Conservation (phyloP, 1,284 basidiomycete genomes). For the Sanghuangporus sanghuang region DNA sequence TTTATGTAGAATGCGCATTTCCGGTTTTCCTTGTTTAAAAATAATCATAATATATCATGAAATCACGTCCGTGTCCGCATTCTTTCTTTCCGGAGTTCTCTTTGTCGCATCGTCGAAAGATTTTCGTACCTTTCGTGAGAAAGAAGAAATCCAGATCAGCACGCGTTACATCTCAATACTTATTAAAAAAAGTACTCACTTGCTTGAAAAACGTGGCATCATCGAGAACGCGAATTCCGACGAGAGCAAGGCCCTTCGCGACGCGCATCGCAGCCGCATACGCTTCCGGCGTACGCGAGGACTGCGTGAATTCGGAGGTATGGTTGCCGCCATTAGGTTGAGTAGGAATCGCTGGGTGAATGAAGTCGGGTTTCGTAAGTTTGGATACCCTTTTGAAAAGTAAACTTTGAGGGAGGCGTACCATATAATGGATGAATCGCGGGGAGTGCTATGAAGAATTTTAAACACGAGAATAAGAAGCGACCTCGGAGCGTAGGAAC, state of each 20-base stretch:
- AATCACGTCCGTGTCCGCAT: no score
- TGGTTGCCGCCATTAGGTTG: slow-evolving; percentile 58
- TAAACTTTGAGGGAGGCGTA: slow-evolving; percentile 6
- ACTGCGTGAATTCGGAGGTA: slow-evolving; percentile 49
- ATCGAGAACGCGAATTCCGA: slow-evolving; percentile 50
- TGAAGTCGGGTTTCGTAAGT: background rate
- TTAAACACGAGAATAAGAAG: background rate
- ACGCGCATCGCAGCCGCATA: slow-evolving; percentile 53
- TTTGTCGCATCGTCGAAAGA: no score
- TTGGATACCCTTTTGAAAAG: background rate
- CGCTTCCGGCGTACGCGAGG: slow-evolving; percentile 48
- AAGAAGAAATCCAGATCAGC: no score
- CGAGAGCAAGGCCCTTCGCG: slow-evolving; percentile 54
- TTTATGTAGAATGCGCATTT: no score
- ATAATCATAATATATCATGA: no score
- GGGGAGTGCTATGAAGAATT: slow-evolving; percentile 19
- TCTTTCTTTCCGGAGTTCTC: no score
- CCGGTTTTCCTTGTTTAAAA: no score
- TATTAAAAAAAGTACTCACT: background rate
- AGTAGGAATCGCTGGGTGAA: slow-evolving; percentile 48
- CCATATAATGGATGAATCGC: slow-evolving; percentile 25
- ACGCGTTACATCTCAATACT: no score
- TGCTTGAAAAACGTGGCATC: slow-evolving; percentile 42
- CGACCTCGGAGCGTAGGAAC: slow-evolving; percentile 26
- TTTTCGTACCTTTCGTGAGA: no score